Conservation (phyloP, 768 basidiomycete species). For the Mycena maculata region DNA sequence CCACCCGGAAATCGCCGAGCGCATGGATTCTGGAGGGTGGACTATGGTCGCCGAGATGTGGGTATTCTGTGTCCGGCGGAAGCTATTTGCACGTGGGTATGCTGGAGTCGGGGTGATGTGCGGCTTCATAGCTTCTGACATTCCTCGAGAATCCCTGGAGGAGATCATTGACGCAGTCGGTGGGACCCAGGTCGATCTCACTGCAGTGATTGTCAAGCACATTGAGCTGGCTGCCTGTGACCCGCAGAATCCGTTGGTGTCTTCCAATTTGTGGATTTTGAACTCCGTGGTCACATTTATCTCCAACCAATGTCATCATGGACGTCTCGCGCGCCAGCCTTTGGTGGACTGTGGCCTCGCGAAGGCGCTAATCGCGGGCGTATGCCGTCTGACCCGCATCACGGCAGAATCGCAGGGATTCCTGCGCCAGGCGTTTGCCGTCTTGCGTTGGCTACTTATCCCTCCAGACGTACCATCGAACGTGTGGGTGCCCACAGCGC, state of each 20-base stretch:
- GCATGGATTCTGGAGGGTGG: conserved; percentile 13
- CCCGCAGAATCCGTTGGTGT: background rate
- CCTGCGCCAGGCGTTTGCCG: background rate
- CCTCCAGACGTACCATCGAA: background rate
- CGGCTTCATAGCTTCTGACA: background rate
- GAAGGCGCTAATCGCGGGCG: background rate
- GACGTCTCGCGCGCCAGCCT: background rate
- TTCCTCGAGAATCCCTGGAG: background rate
- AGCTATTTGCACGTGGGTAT: background rate
- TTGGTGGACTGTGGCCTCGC: background rate
- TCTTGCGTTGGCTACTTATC: conserved; percentile 4
- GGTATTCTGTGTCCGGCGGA: conserved; percentile 1
- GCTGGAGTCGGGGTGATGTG: background rate
- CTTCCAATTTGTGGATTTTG: background rate
- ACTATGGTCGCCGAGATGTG: conserved; percentile 15
- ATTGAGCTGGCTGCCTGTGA: background rate
- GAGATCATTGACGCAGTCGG: conserved; percentile 10
- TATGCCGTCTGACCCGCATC: background rate
- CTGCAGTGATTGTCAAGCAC: background rate
- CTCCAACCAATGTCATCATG: background rate
- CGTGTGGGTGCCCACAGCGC: background rate
- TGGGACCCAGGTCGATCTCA: background rate
- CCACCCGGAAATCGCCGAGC: background rate
- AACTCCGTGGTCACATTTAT: background rate
- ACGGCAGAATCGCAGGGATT: background rate